These are phyloP conservation scores for Neurospora sp. DNA, from an alignment of 495 filamentous ascomycete species.

Conservation along the genomic window DNA sequence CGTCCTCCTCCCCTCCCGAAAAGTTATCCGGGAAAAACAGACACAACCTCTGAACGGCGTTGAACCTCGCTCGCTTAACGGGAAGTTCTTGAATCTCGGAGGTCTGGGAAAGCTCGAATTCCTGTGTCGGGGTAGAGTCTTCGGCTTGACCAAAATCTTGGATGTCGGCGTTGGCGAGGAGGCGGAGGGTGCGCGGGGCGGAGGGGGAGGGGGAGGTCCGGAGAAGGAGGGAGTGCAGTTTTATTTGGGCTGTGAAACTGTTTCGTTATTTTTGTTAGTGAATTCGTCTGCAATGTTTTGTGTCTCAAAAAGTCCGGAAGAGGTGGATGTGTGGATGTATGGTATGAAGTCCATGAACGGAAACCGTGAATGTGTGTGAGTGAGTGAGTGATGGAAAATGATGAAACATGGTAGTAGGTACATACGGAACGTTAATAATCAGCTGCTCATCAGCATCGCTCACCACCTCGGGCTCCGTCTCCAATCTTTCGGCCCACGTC, in stretches of 20 bases:
- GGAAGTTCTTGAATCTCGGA: slow-evolving; percentile 75
- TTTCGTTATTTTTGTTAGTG: no score
- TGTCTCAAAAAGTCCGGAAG: no score
- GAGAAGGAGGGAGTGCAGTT: slow-evolving; percentile 78
- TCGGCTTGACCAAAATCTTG: slow-evolving; percentile 72
- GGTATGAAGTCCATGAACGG: no score
- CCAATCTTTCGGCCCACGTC: slow-evolving; percentile 73
- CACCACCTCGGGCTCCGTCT: slow-evolving; percentile 59
- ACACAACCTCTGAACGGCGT: slow-evolving; percentile 60
- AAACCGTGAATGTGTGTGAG: no score
- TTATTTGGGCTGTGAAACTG: slow-evolving; percentile 89
- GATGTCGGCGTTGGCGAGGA: slow-evolving; percentile 77
- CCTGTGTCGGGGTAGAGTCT: slow-evolving; percentile 63
- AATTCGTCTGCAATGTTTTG: no score
- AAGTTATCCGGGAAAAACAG: slow-evolving; percentile 80
- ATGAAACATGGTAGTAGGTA: no score
- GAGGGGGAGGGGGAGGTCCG: slow-evolving; percentile 59
- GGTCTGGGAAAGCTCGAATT: slow-evolving; percentile 67
- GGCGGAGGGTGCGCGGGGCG: slow-evolving; percentile 73
- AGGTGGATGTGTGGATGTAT: no score
- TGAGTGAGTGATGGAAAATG: neutral
- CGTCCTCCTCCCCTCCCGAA: slow-evolving; percentile 57
- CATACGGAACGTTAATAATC: slow-evolving; percentile 85
- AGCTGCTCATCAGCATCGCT: slow-evolving; percentile 90
- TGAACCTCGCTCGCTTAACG: slow-evolving; percentile 78